Evolutionary conservation across 352 stramenopile species (phyloP).

Genomic region (Aphanomyces invadans): DNA sequence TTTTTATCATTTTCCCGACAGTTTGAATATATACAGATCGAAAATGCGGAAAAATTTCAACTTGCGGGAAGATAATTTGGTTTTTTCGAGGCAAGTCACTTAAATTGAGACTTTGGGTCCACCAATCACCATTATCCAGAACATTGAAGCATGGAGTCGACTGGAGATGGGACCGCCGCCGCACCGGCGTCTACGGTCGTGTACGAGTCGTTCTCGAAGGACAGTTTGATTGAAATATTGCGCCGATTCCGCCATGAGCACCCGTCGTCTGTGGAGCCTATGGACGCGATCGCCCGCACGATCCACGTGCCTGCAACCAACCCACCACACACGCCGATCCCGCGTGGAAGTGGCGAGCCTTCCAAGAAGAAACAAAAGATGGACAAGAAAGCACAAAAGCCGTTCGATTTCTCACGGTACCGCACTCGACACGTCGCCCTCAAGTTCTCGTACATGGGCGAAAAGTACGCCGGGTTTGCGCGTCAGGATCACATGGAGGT

Average conservation of each 20-base stretch:
- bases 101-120: too few relatives aligned
- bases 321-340: neutral
- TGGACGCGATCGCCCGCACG: neutral
- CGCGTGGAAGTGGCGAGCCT: neutral
- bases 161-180: neutral
- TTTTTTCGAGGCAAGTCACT: too few relatives aligned
- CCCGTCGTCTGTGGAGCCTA: neutral
- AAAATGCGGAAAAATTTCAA: too few relatives aligned
- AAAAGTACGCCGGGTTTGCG: constrained; percentile 84
- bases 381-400: constrained; percentile 11
- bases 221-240: neutral
- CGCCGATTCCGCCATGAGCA: neutral
- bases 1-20: too few relatives aligned
- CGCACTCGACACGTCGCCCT: constrained; percentile 55
- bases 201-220: constrained; percentile 19
- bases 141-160: too few relatives aligned
- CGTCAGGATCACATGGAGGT: constrained; percentile 80
- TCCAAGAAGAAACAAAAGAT: constrained; percentile 16
- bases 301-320: neutral
- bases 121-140: neutral
- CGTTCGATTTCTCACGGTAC: constrained; percentile 34
- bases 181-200: neutral
- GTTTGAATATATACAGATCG: too few relatives aligned
- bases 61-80: too few relatives aligned
- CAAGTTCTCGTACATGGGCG: constrained; percentile 82